Percentiles rank a stretch among this genome's conserved stretches.
phyloP scores from a whole-genome alignment of 1,139 yeast species.

The Pneumocystis carinii region DNA sequence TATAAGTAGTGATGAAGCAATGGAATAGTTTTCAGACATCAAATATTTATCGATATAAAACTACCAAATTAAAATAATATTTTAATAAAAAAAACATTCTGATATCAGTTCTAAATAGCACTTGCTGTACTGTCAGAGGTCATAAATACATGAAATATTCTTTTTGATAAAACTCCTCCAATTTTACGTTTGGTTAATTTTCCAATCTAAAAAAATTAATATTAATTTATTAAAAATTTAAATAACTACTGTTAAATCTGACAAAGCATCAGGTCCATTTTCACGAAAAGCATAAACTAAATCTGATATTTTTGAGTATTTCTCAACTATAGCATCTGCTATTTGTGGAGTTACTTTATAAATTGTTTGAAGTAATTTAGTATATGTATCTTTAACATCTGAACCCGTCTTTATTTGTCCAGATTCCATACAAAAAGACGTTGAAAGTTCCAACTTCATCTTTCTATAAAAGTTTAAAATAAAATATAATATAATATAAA shows the following conservation, averaged over 20 bases:
- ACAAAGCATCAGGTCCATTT: background rate
- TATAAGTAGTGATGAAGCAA: background rate
- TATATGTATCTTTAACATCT: slow-evolving; percentile 13
- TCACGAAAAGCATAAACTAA: background rate
- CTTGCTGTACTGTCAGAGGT: background rate
- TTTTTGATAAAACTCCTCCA: background rate
- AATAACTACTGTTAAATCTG: background rate
- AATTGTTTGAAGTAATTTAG: slow-evolving; percentile 12
- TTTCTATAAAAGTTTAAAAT: slow-evolving; percentile 3
- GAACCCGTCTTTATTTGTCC: slow-evolving; percentile 15
- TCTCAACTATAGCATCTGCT: slow-evolving; percentile 11
- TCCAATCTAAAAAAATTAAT: background rate
- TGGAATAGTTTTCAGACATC: background rate
- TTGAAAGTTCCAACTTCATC: background rate
- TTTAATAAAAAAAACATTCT: background rate
- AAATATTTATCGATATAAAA: background rate
- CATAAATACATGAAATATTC: slow-evolving; percentile 1
- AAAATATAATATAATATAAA: slow-evolving; percentile 7
- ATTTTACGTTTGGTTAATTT: background rate
- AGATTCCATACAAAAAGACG: slow-evolving; percentile 14
- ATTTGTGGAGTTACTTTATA: slow-evolving; percentile 14
- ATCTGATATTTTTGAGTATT: slow-evolving; percentile 4
- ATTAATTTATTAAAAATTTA: background rate
- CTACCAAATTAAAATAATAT: background rate
- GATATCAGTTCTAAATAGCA: background rate